These are phyloP conservation scores for Rhodotorula sp. DNA, from an alignment of 1,284 basidiomycete genomes.

Conservation along the genomic window DNA sequence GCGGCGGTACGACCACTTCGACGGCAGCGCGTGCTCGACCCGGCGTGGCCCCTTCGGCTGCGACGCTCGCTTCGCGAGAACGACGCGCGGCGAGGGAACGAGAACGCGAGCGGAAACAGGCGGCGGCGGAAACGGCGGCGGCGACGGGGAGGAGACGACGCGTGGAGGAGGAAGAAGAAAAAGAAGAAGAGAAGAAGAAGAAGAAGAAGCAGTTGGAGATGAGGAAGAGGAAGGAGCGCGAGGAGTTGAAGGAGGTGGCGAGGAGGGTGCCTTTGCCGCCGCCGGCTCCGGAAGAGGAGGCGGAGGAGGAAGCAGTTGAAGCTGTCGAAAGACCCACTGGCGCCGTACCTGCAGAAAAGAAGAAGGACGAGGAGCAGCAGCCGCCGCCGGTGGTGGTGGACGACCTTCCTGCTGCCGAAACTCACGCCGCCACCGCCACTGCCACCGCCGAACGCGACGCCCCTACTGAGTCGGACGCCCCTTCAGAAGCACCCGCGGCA, in stretches of 20 bases:
- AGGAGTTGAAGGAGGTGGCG: not conserved
- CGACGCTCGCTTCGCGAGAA: constrained; percentile 12
- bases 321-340: not conserved
- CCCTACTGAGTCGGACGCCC: no score
- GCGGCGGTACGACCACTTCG: not conserved
- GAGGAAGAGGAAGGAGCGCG: not conserved
- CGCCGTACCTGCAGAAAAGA: not conserved
- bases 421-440: not conserved
- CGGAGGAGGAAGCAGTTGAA: not conserved
- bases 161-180: constrained; percentile 2
- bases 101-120: not conserved
- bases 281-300: not conserved
- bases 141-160: not conserved
- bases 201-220: not conserved
- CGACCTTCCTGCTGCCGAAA: not conserved
- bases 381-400: not conserved
- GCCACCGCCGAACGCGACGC: no score
- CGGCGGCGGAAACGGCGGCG: not conserved
- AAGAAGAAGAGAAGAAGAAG: no score
- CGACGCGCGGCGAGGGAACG: constrained; percentile 2
- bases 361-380: not conserved
- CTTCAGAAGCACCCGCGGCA: no score
- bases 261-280: not conserved
- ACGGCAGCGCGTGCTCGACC: not conserved
- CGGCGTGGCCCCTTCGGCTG: not conserved